phyloP scores from a whole-genome alignment of 176 grass and related monocot species.

The Phyllostachys edulis region DNA sequence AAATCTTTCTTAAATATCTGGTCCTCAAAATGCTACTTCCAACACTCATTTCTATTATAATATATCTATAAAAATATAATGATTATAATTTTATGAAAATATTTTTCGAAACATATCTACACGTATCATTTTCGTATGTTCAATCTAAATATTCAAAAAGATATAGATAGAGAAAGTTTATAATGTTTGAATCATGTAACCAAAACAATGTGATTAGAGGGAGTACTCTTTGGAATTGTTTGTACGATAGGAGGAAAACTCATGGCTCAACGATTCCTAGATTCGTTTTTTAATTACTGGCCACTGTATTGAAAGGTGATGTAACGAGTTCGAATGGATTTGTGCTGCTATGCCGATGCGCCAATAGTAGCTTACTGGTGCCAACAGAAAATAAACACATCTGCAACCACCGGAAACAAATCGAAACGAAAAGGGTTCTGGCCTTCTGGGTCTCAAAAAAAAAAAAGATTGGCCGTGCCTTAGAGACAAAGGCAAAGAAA shows the following conservation, averaged over 20 bases:
- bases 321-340: background rate
- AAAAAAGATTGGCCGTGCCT: slow-evolving; percentile 13
- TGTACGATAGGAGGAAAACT: background rate
- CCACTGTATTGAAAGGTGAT: background rate
- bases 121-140: too few relatives aligned
- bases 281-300: background rate
- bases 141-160: too few relatives aligned
- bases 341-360: background rate
- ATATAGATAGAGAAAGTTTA: too few relatives aligned
- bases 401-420: background rate
- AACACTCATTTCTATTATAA: too few relatives aligned
- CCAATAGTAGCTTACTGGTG: background rate
- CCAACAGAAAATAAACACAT: background rate
- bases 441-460: background rate
- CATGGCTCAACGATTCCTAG: background rate
- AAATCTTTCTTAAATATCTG: too few relatives aligned
- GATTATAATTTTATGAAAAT: too few relatives aligned
- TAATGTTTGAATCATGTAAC: too few relatives aligned
- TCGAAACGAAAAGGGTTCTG: background rate
- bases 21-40: too few relatives aligned
- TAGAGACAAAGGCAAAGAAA: slow-evolving; percentile 32
- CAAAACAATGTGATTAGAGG: too few relatives aligned
- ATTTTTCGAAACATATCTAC: too few relatives aligned
- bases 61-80: too few relatives aligned
- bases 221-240: too few relatives aligned